Conservation (phyloP, 75 land plant genomes). For the Chamaecyparis obtusa region DNA sequence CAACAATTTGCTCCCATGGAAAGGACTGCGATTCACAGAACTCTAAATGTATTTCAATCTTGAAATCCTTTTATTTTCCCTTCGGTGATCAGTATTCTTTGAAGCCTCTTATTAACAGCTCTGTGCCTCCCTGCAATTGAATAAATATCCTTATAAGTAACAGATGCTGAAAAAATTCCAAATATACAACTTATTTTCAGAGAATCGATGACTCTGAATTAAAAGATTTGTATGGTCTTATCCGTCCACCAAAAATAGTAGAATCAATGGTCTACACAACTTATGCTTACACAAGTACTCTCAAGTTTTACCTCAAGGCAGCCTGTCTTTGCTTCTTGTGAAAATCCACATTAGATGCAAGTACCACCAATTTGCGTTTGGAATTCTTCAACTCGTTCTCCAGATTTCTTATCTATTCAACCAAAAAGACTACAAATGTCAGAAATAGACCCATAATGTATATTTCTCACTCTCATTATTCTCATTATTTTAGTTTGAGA, state of each 20-base stretch:
- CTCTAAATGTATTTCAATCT: no score
- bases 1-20: neutral
- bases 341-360: neutral
- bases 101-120: neutral
- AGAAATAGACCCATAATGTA: neutral
- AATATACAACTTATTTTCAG: neutral
- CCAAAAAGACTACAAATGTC: neutral
- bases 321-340: neutral
- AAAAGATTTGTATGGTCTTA: neutral
- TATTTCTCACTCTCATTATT: neutral
- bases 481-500: neutral
- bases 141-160: neutral
- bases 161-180: neutral
- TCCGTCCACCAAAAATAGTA: neutral
- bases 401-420: conserved; percentile 1
- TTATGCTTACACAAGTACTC: neutral
- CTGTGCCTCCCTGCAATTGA: neutral
- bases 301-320: neutral
- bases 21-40: neutral
- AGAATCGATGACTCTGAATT: neutral
- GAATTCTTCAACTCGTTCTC: conserved; percentile 3
- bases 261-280: neutral
- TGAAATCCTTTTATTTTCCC: neutral
- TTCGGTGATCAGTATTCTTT: neutral
- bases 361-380: neutral